These are phyloP conservation scores for Cucumis melo DNA, from an alignment of 306 rosid genomes.

Conservation along the genomic window DNA sequence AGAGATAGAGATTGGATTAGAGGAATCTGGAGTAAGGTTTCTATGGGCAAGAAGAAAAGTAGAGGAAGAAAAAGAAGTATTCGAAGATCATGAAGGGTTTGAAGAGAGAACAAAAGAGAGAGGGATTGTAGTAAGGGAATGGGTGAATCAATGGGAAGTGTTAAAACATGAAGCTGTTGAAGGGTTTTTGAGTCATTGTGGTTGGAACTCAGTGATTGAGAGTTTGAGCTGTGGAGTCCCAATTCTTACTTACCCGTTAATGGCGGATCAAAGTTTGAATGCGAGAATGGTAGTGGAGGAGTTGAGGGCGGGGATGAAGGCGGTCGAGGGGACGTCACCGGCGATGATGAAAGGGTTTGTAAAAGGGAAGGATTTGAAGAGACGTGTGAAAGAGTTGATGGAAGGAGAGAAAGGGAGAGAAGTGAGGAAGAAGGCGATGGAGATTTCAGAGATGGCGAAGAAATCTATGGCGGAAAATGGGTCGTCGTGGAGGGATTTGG, in stretches of 20 bases:
- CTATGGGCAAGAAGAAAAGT: constrained; percentile 25
- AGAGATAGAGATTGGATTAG: constrained; percentile 33
- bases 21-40: constrained; percentile 20
- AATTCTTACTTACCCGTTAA: constrained; percentile 32
- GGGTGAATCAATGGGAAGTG: constrained; percentile 39
- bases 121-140: constrained; percentile 33
- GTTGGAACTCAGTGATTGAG: constrained; percentile 44
- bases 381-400: constrained; percentile 27
- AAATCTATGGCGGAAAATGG: constrained; percentile 29
- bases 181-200: constrained; percentile 46
- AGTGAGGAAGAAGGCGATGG: constrained; percentile 20
- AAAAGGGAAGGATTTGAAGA: constrained; percentile 21
- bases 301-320: constrained; percentile 25
- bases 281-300: constrained; percentile 43
- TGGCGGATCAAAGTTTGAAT: constrained; percentile 35
- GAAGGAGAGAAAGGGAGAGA: constrained; percentile 24
- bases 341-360: constrained; percentile 19
- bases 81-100: constrained; percentile 10
- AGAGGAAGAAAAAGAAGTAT: not conserved
- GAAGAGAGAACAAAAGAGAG: constrained; percentile 22
- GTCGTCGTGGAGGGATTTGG: constrained; percentile 20
- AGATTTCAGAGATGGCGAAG: constrained; percentile 20
- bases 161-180: constrained; percentile 25
- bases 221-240: constrained; percentile 36
- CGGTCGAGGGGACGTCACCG: not conserved